Conservation (phyloP, 805 yeast genomes). For the Kregervanrija fluxuum region DNA sequence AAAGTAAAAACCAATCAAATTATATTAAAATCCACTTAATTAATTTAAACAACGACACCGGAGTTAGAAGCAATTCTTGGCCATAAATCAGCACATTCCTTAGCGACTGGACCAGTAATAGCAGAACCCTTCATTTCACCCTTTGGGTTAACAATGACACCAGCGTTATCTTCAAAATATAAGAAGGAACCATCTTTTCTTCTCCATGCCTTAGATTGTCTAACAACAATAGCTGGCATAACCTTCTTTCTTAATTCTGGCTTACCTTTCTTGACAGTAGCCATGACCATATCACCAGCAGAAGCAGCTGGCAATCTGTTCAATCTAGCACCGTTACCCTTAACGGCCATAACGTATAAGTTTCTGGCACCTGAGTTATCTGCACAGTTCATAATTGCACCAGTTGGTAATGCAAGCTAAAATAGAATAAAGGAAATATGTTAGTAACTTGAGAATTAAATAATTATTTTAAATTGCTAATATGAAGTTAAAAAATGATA, state of each 20-base stretch:
- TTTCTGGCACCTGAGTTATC: conserved; percentile 99
- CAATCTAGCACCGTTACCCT: conserved; percentile 99
- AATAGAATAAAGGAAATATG: conserved; percentile 23
- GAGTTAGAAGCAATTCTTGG: conserved; percentile 99
- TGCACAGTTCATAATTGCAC: conserved; percentile 99
- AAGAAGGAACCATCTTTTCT: conserved; percentile 99
- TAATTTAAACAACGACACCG: conserved; percentile 95
- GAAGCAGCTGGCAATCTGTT: conserved; percentile 99
- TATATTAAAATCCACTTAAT: conserved; percentile 12
- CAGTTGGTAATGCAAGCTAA: conserved; percentile 97
- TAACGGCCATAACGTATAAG: conserved; percentile 97
- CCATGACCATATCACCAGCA: conserved; percentile 99
- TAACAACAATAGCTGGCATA: conserved; percentile 98
- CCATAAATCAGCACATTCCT: conserved; percentile 99
- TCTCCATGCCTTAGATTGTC: conserved; percentile 99
- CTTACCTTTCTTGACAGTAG: conserved; percentile 99
- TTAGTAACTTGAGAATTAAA: conserved; percentile 7
- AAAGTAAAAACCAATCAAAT: conserved; percentile 9
- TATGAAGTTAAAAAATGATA: too few relatives aligned
- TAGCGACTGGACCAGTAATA: conserved; percentile 99
- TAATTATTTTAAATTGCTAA: too few relatives aligned
- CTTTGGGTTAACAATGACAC: conserved; percentile 99
- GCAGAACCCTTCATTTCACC: conserved; percentile 99
- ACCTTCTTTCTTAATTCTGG: conserved; percentile 99
- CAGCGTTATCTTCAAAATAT: conserved; percentile 99